phyloP scores from a whole-genome alignment of 768 basidiomycete species.

The Boletus pseudopeckii region DNA sequence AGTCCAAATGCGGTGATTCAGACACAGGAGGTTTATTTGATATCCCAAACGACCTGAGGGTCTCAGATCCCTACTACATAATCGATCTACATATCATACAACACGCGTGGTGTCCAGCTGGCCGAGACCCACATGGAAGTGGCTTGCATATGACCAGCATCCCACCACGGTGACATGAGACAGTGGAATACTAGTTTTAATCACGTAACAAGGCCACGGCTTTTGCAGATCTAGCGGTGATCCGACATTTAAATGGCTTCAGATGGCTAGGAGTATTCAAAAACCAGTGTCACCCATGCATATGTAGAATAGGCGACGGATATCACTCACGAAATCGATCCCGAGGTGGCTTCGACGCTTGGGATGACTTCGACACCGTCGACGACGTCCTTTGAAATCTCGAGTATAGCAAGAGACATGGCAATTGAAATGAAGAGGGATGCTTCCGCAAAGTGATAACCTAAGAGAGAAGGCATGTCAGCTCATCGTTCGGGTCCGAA shows the following conservation, averaged over 20 bases:
- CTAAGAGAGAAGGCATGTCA: background rate
- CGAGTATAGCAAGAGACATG: constrained; percentile 44
- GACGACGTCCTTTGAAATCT: constrained; percentile 40
- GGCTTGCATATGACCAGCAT: too few relatives aligned
- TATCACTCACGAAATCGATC: constrained; percentile 41
- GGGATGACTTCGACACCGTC: constrained; percentile 43
- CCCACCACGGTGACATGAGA: too few relatives aligned
- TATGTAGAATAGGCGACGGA: too few relatives aligned
- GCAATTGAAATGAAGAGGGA: constrained; percentile 26
- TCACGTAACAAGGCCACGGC: constrained; percentile 21
- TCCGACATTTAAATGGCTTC: constrained; percentile 51
- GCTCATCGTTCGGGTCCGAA: background rate
- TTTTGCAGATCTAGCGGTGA: constrained; percentile 51
- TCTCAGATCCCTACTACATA: too few relatives aligned
- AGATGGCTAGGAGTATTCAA: constrained; percentile 35
- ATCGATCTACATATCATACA: too few relatives aligned
- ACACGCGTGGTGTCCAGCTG: too few relatives aligned
- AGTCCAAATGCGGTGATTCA: background rate
- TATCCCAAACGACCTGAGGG: too few relatives aligned
- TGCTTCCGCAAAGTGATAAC: background rate
- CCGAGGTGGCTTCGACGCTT: constrained; percentile 39
- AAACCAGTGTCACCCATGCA: background rate
- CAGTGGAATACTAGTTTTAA: too few relatives aligned
- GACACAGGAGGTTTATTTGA: constrained; percentile 24
- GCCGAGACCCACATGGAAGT: too few relatives aligned